Conservation (phyloP, 169 alveolate species). For the Cardiosporidium cionae region DNA sequence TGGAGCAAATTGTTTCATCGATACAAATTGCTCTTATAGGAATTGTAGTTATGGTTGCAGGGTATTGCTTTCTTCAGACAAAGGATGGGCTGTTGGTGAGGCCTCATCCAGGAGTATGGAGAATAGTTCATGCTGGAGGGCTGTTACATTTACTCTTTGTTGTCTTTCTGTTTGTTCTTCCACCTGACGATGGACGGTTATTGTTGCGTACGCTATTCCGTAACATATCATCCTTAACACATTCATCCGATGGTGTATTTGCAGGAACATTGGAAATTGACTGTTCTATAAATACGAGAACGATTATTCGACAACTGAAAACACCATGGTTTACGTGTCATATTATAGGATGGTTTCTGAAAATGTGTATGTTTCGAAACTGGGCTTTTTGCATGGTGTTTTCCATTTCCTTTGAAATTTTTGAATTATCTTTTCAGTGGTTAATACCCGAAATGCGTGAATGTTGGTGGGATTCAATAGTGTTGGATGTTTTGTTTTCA, state of each 20-base stretch:
- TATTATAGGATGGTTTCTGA: conserved; percentile 30
- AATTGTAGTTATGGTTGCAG: not conserved
- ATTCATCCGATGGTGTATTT: conserved; percentile 3
- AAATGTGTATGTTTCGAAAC: conserved; percentile 31
- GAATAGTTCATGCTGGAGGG: conserved; percentile 32
- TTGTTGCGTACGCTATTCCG: conserved; percentile 5
- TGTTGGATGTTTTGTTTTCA: conserved; percentile 20
- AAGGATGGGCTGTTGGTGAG: conserved; percentile 32
- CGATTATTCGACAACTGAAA: conserved; percentile 14
- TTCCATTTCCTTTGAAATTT: conserved; percentile 17
- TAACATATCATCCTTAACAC: not conserved
- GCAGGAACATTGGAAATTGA: conserved; percentile 29
- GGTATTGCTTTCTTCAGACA: conserved; percentile 30
- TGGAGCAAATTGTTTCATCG: not conserved
- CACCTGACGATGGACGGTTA: conserved; percentile 11
- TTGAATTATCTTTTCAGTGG: conserved; percentile 38
- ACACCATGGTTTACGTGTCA: conserved; percentile 32
- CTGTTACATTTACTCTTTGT: conserved; percentile 13
- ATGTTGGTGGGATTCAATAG: conserved; percentile 44
- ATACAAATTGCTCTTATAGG: not conserved
- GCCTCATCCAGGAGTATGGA: conserved; percentile 43
- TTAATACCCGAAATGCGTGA: conserved; percentile 42
- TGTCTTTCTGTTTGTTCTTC: conserved; percentile 17
- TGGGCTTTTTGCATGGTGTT: conserved; percentile 24
- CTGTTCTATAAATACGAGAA: conserved; percentile 4